Conservation (phyloP, 768 basidiomycete genomes). For the Termitomyces heimii region DNA sequence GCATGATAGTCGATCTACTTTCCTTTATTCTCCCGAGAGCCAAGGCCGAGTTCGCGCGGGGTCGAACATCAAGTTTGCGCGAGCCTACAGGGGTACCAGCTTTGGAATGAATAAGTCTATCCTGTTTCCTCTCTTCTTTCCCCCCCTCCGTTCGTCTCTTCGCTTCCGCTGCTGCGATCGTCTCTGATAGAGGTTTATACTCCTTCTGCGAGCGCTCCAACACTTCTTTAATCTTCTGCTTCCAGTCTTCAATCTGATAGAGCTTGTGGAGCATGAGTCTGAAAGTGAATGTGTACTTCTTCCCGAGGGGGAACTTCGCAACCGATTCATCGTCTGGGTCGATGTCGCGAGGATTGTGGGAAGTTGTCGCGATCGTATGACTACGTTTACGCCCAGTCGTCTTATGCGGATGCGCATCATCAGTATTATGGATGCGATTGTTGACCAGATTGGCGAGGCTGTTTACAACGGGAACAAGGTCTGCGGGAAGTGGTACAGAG, state of each 20-base stretch:
- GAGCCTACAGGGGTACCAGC: conserved; percentile 14
- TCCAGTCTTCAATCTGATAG: conserved; percentile 58
- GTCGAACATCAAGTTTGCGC: conserved; percentile 17
- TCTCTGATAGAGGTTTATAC: conserved; percentile 50
- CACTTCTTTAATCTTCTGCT: conserved; percentile 44
- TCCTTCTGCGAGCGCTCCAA: conserved; percentile 48
- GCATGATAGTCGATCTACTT: not conserved
- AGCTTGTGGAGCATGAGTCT: conserved; percentile 63
- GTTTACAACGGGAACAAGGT: conserved; percentile 30
- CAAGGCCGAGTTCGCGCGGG: conserved; percentile 28
- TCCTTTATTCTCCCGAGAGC: conserved; percentile 14
- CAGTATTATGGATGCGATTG: conserved; percentile 6
- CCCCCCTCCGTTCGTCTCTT: not conserved
- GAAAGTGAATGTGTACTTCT: conserved; percentile 55
- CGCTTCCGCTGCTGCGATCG: conserved; percentile 13
- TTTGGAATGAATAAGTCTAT: conserved; percentile 22
- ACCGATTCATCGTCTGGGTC: conserved; percentile 22
- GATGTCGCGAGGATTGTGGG: conserved; percentile 5
- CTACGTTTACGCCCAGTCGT: conserved; percentile 14
- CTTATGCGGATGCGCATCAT: not conserved
- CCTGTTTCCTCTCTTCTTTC: conserved; percentile 3
- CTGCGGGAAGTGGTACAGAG: conserved; percentile 24
- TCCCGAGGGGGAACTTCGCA: conserved; percentile 38
- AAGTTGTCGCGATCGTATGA: conserved; percentile 19
- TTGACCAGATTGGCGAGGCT: conserved; percentile 22